Conservation (phyloP, 495 filamentous ascomycete species). For the Neurospora sp. region DNA sequence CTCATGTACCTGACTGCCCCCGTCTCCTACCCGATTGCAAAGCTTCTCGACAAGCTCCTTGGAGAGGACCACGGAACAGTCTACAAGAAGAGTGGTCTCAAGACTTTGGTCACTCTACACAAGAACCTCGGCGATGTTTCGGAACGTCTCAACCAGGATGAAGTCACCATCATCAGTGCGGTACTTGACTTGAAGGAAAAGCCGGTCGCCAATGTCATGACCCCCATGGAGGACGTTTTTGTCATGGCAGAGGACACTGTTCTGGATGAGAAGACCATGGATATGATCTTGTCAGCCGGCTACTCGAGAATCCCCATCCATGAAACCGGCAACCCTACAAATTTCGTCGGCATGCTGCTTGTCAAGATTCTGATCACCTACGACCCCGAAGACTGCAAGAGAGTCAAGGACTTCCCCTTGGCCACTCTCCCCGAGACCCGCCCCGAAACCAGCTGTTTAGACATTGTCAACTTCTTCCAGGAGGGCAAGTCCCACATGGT, state of each 20-base stretch:
- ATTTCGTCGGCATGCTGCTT: conserved; percentile 94
- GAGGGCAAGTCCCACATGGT: conserved; percentile 99
- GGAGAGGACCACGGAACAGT: conserved; percentile 89
- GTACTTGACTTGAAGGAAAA: conserved; percentile 96
- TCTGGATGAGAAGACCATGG: conserved; percentile 85
- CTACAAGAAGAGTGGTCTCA: conserved; percentile 88
- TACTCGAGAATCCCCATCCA: conserved; percentile 95
- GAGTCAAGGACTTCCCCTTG: conserved; percentile 79
- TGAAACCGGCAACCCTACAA: conserved; percentile 66
- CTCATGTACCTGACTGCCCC: conserved; percentile 90
- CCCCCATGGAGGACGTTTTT: conserved; percentile 94
- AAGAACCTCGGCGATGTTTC: conserved; percentile 77
- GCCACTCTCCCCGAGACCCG: conserved; percentile 92
- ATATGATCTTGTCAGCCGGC: conserved; percentile 79
- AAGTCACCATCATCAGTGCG: conserved; percentile 96
- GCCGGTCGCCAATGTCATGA: conserved; percentile 91
- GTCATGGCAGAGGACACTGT: conserved; percentile 88
- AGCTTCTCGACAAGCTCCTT: conserved; percentile 77
- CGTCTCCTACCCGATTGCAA: conserved; percentile 81
- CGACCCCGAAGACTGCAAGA: conserved; percentile 82
- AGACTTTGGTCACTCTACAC: conserved; percentile 76
- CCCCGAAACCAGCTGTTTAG: conserved; percentile 88
- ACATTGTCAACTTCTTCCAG: conserved; percentile 99
- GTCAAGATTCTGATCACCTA: conserved; percentile 99
- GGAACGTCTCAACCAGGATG: conserved; percentile 89